A percentile compares a stretch with the other conserved stretches of the same genome.
phyloP scores from a whole-genome alignment of 257 asterid species.

The Forsythia viridissima region DNA sequence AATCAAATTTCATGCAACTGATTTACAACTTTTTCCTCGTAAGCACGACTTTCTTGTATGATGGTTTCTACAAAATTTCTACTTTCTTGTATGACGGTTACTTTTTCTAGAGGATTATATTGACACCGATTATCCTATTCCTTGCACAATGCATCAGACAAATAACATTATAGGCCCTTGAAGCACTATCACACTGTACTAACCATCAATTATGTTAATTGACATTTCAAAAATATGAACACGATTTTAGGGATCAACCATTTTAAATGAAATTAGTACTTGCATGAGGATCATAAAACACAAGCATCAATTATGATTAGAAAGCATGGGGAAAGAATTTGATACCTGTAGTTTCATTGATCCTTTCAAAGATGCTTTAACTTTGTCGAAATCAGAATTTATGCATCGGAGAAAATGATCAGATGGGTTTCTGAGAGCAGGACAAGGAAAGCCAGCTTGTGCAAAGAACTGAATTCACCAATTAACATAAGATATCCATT shows the following conservation, averaged over 20 bases:
- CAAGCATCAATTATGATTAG: not conserved
- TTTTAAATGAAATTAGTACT: not conserved
- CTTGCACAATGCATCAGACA: too few relatives aligned
- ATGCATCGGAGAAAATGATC: constrained; percentile 93
- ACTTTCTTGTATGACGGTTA: too few relatives aligned
- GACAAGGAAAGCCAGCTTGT: constrained; percentile 98
- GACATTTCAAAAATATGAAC: not conserved
- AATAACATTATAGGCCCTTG: too few relatives aligned
- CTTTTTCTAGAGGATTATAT: too few relatives aligned
- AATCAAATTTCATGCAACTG: not conserved
- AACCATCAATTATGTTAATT: not conserved
- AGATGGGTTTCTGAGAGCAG: constrained; percentile 86
- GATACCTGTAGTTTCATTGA: constrained; percentile 88
- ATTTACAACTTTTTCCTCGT: not conserved
- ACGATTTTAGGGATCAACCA: not conserved
- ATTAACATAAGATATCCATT: constrained; percentile 11
- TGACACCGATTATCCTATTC: too few relatives aligned
- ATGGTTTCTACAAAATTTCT: not conserved
- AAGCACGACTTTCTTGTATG: not conserved
- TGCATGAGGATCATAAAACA: not conserved
- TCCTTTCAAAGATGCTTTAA: constrained; percentile 93
- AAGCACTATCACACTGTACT: not conserved
- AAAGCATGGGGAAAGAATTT: not conserved
- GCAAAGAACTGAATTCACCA: constrained; percentile 71
- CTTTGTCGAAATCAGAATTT: constrained; percentile 93